Conservation (phyloP, 371 early-diverging fungal species). For the Haplosporangium sp. region DNA sequence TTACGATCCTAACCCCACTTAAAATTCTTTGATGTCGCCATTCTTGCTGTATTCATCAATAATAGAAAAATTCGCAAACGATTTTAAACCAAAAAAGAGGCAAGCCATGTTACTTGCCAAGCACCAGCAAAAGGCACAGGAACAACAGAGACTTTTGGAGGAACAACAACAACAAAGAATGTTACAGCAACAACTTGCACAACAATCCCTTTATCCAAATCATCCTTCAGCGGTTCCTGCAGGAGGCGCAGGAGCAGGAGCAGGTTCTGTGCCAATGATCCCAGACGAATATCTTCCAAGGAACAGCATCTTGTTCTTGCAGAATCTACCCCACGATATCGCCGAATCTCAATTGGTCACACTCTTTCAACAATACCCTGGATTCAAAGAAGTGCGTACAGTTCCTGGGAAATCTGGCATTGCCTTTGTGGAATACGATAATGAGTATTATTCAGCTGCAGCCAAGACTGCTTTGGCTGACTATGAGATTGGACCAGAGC, state of each 20-base stretch:
- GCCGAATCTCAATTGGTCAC: conserved; percentile 71
- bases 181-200: conserved; percentile 41
- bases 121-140: conserved; percentile 33
- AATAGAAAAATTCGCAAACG: conserved; percentile 54
- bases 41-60: no score
- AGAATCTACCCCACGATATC: conserved; percentile 86
- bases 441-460: conserved; percentile 78
- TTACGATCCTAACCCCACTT: no score
- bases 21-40: no score
- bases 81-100: conserved; percentile 56
- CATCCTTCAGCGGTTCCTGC: conserved; percentile 4
- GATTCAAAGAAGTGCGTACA: conserved; percentile 92
- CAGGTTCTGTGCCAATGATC: conserved; percentile 58
- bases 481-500: conserved; percentile 77
- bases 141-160: conserved; percentile 55
- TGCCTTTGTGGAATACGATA: conserved; percentile 96
- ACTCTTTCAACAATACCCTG: conserved; percentile 82
- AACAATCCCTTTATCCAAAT: conserved; percentile 18
- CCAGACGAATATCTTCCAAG: conserved; percentile 84
- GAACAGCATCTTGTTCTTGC: conserved; percentile 91
- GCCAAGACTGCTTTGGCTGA: conserved; percentile 85
- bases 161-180: conserved; percentile 39
- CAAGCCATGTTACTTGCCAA: conserved; percentile 37
- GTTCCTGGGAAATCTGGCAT: conserved; percentile 88
- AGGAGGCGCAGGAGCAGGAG: conserved; percentile 22